Evolutionary conservation across 176 grass and related monocot genomes (phyloP).

Genomic region (maize (Zea mays)): Zm-B73-REFERENCE-NAM-5.0 NC_050104.1:158952501-158953000

Average conservation of each 20-base stretch:
- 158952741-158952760: background rate
- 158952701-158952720: slow-evolving; percentile 6
- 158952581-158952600: background rate
- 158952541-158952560: background rate
- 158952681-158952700: background rate
- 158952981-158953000: slow-evolving; percentile 77
- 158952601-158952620: background rate
- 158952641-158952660: background rate
- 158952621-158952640: background rate
- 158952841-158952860: slow-evolving; percentile 93
- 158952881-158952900: slow-evolving; percentile 82
- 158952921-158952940: slow-evolving; percentile 83
- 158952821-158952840: slow-evolving; percentile 45
- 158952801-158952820: slow-evolving; percentile 44
- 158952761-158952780: background rate
- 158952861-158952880: slow-evolving; percentile 87
- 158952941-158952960: slow-evolving; percentile 75
- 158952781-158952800: slow-evolving; percentile 9
- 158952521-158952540: too few relatives aligned
- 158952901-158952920: slow-evolving; percentile 91
- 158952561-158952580: background rate
- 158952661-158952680: slow-evolving; percentile 16
- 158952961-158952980: slow-evolving; percentile 68
- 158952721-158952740: slow-evolving; percentile 34
- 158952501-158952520: too few relatives aligned